phyloP scores from a whole-genome alignment of 106 monocot genomes.

The Amphibolis antarctica region DNA sequence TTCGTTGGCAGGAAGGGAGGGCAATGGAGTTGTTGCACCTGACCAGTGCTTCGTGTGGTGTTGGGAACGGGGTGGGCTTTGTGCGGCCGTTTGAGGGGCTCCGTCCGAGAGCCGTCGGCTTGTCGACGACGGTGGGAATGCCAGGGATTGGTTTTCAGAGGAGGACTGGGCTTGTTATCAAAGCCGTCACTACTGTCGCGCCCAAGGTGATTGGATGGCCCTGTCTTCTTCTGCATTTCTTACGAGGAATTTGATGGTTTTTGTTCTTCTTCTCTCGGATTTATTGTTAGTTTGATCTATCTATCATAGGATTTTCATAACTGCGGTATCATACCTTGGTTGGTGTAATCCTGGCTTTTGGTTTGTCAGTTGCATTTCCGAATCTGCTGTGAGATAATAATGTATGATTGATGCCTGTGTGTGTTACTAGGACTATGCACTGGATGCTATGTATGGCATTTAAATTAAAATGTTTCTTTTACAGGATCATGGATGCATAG shows the following conservation, averaged over 20 bases:
- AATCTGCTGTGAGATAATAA: not conserved
- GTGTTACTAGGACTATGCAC: not conserved
- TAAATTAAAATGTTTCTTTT: not conserved
- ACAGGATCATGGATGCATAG: no score
- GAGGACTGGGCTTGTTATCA: slow-evolving; percentile 35
- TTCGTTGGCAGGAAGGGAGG: not conserved
- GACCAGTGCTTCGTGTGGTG: slow-evolving; percentile 9
- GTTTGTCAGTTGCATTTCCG: not conserved
- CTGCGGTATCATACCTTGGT: no score
- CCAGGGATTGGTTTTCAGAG: slow-evolving; percentile 8
- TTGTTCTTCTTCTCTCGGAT: not conserved
- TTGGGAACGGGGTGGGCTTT: not conserved
- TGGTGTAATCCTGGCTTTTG: not conserved
- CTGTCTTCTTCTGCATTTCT: not conserved
- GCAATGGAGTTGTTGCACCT: slow-evolving; percentile 39
- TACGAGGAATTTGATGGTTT: not conserved
- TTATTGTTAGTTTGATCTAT: not conserved
- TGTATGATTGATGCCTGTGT: not conserved
- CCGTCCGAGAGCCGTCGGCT: slow-evolving; percentile 4
- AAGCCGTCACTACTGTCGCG: slow-evolving; percentile 48
- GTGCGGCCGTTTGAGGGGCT: slow-evolving; percentile 21
- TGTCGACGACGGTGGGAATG: slow-evolving; percentile 17
- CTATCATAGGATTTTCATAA: not conserved
- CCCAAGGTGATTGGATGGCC: slow-evolving; percentile 33
- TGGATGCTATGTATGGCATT: not conserved